Evolutionary conservation across 208 protist genomes (phyloP).

Genomic region (Trypanosoma conorhini): DNA sequence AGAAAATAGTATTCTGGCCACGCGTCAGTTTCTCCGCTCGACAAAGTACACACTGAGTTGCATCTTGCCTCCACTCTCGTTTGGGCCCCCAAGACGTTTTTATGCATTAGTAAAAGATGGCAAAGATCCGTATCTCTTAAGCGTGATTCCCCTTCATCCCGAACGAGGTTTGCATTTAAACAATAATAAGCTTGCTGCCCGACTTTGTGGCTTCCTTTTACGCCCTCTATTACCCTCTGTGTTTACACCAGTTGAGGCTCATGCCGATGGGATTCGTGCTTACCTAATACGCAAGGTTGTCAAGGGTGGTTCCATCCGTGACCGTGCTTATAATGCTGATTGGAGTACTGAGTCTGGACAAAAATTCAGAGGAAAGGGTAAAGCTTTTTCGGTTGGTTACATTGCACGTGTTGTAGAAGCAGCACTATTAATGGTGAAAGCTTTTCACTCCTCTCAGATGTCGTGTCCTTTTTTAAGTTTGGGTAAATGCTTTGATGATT

Average conservation of each 20-base stretch:
- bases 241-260: slow-evolving; percentile 11
- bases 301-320: slow-evolving; percentile 26
- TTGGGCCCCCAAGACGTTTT: not conserved
- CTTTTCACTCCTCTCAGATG: slow-evolving; percentile 25
- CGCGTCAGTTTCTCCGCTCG: slow-evolving; percentile 25
- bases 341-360: slow-evolving; percentile 8
- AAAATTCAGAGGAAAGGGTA: slow-evolving; percentile 24
- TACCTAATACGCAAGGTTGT: slow-evolving; percentile 22
- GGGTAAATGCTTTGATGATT: slow-evolving; percentile 24
- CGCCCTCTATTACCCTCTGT: slow-evolving; percentile 11
- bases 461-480: slow-evolving; percentile 26
- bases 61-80: slow-evolving; percentile 20
- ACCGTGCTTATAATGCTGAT: slow-evolving; percentile 21
- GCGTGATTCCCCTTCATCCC: slow-evolving; percentile 5
- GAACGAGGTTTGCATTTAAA: slow-evolving; percentile 15
- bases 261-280: slow-evolving; percentile 17
- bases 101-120: slow-evolving; percentile 17
- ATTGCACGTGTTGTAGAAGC: slow-evolving; percentile 24
- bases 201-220: slow-evolving; percentile 20
- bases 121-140: slow-evolving; percentile 19
- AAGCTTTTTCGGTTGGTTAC: slow-evolving; percentile 24
- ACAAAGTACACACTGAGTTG: slow-evolving; percentile 19
- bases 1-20: slow-evolving; percentile 16
- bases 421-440: slow-evolving; percentile 15
- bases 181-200: slow-evolving; percentile 15